Evolutionary conservation across 495 filamentous ascomycete species (phyloP).

Genomic region (Aspergillus coremiiformis): DNA sequence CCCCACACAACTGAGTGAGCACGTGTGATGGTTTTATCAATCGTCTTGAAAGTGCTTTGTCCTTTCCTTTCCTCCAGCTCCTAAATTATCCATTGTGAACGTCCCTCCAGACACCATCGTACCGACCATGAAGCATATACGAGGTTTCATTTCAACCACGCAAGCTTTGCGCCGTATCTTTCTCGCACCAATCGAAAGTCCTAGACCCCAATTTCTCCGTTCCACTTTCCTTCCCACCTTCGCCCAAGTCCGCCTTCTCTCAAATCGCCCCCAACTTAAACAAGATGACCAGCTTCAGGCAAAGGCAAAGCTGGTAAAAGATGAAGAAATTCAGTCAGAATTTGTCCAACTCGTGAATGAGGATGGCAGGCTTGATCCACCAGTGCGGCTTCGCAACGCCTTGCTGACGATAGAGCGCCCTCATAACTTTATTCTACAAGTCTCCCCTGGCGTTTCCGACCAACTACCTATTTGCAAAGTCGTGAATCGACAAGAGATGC

Average conservation of each 20-base stretch:
- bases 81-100: background rate
- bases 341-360: conserved; percentile 50
- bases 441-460: conserved; percentile 32
- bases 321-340: conserved; percentile 48
- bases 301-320: conserved; percentile 22
- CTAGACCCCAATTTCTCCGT: conserved; percentile 13
- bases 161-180: conserved; percentile 34
- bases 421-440: conserved; percentile 50
- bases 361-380: conserved; percentile 40
- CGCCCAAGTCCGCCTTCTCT: conserved; percentile 10
- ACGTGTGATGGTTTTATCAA: background rate
- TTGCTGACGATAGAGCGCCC: conserved; percentile 43
- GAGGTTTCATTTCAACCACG: conserved; percentile 31
- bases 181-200: conserved; percentile 17
- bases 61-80: background rate
- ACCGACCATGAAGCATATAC: conserved; percentile 33
- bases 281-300: conserved; percentile 1
- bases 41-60: background rate
- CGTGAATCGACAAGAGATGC: conserved; percentile 41
- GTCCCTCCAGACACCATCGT: background rate
- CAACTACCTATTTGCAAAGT: conserved; percentile 59
- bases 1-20: background rate
- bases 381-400: conserved; percentile 32
- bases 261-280: conserved; percentile 7
- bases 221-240: conserved; percentile 4